Evolutionary conservation across 2,329 filamentous ascomycete genomes (phyloP), one percentile per base, ranked within the genome.

Genomic region (Fusarium anthophilum): DNA sequence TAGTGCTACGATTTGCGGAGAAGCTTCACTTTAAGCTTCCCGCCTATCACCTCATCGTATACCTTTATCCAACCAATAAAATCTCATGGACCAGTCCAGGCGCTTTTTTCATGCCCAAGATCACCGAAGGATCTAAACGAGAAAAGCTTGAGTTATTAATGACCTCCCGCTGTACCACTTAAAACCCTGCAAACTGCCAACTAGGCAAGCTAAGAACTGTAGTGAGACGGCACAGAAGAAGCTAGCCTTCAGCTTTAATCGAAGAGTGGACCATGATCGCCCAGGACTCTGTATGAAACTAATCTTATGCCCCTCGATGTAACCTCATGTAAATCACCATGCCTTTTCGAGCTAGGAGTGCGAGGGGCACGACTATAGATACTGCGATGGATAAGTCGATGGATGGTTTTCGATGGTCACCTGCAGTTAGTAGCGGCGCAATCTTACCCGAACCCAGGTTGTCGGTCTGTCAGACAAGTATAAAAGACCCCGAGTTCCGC

Each of bases 181-280:
- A 0, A 4, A 8, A 2, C n/a, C 32, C n/a, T 37, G 32, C 13
- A 14, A 20, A 12, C 1, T 20, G 12, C 11, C 9, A 37, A 24
- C 12, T 26, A 5, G 30, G 17, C 50, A 15, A 37, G n/a, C 50
- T 53, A 53, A 24, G 6, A 8, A 5, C 13, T 26, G 50, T 8
- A 37, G 30, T 53, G 3, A 26, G 50, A 24, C 18, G 50, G 50
- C 50, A 53, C 50, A 22, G 50, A 12, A 5, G 18, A 22, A 26
- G n/a, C 50, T 53, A 53, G 12, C 5, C 8, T 26, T 38, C 24
- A 53, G 32, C 32, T 17, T 22, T 13, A 6, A 38, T 37, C 24
- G 7, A 15, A 37, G 9, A 26, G 32, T 8, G 30, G 18, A 11
- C 1, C 2, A 2, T 0, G n/a, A 26, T 15, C 32, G 5, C 4